phyloP scores from a whole-genome alignment of 208 protist species.

The Histomonas meleagridis region DNA sequence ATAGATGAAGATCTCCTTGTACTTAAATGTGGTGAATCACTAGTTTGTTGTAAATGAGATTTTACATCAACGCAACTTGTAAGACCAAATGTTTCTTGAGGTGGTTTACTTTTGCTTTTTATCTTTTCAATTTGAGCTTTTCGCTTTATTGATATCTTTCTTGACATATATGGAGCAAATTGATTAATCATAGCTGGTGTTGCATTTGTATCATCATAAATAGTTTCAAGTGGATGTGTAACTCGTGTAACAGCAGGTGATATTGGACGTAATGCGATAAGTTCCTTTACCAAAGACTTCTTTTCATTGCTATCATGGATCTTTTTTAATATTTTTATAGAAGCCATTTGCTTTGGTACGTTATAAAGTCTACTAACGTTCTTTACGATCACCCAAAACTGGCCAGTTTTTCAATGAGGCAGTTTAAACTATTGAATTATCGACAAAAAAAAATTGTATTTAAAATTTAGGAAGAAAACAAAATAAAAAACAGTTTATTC shows the following conservation, averaged over 20 bases:
- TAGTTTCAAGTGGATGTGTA: background rate
- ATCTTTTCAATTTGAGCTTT: conserved; percentile 1
- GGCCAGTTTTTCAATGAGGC: no score
- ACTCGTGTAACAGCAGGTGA: background rate
- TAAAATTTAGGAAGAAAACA: no score
- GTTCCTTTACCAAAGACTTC: background rate
- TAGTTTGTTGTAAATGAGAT: background rate
- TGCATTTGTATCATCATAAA: background rate
- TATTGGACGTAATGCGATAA: conserved; percentile 3
- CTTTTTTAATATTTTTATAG: background rate
- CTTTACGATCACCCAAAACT: no score
- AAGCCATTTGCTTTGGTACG: no score
- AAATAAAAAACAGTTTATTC: no score
- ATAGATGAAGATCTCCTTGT: background rate
- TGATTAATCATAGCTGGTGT: background rate
- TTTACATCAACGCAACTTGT: background rate
- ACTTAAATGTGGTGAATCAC: background rate
- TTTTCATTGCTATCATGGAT: background rate
- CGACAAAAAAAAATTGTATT: no score
- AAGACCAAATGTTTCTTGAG: background rate
- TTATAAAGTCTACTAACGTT: no score
- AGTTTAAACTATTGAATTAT: no score
- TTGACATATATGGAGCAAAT: conserved; percentile 19
- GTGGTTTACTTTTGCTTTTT: background rate
- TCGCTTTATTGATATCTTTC: background rate